Percentiles rank a stretch among this genome's conserved stretches.
phyloP scores from a whole-genome alignment of 2,329 filamentous ascomycete genomes.

The Aspergillus awamori region DNA sequence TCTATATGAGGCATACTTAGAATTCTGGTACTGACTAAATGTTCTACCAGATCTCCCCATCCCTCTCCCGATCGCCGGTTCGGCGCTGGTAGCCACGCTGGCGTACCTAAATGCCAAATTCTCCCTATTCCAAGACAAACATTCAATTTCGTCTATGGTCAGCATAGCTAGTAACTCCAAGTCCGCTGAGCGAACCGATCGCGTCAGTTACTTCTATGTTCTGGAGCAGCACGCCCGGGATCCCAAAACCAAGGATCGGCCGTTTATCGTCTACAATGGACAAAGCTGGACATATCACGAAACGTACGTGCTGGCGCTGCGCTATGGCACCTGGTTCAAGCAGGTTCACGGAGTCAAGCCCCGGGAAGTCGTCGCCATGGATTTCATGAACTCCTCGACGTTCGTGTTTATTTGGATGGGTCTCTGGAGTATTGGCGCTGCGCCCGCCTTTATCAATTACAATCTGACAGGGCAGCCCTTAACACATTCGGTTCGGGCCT shows the following conservation, averaged over 20 bases:
- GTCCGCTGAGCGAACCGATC: constrained; percentile 59
- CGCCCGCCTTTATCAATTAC: constrained; percentile 86
- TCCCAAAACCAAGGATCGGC: constrained; percentile 52
- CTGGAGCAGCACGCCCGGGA: constrained; percentile 69
- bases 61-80: constrained; percentile 51
- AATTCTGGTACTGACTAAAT: not conserved
- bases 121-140: constrained; percentile 66
- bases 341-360: constrained; percentile 64
- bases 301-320: constrained; percentile 69
- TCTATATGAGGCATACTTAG: not conserved
- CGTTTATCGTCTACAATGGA: constrained; percentile 70
- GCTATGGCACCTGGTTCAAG: constrained; percentile 76
- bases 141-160: constrained; percentile 59
- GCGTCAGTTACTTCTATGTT: constrained; percentile 72
- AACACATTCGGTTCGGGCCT: constrained; percentile 71
- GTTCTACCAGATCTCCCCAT: constrained; percentile 46
- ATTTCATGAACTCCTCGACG: constrained; percentile 78
- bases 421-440: constrained; percentile 80
- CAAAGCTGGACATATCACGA: constrained; percentile 73
- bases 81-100: constrained; percentile 66
- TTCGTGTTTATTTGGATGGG: constrained; percentile 77
- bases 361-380: constrained; percentile 76
- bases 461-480: constrained; percentile 73
- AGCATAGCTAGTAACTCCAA: constrained; percentile 49
- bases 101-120: constrained; percentile 78